Percentiles rank a stretch among this genome's conserved stretches.
These are phyloP conservation scores for Polyplosphaeria fusca DNA, from an alignment of 495 filamentous ascomycete genomes.

Conservation along the genomic window DNA sequence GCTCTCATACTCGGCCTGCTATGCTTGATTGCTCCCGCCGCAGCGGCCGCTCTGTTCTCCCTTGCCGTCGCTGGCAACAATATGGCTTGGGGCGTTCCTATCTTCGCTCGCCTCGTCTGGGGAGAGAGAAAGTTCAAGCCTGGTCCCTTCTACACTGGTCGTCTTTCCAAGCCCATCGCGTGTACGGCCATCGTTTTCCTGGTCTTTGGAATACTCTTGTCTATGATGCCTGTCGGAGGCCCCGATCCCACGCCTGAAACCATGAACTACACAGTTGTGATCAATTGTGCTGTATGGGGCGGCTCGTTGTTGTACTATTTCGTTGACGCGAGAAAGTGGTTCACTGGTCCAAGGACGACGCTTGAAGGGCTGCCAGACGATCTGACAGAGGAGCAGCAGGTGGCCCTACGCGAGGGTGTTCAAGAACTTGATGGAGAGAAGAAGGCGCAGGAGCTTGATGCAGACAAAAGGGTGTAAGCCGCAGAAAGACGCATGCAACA, in stretches of 20 bases:
- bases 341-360: slow-evolving; percentile 44
- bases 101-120: slow-evolving; percentile 62
- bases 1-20: slow-evolving; percentile 58
- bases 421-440: slow-evolving; percentile 34
- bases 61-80: slow-evolving; percentile 62
- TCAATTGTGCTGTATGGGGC: slow-evolving; percentile 62
- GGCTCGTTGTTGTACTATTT: slow-evolving; percentile 59
- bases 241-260: slow-evolving; percentile 52
- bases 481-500: no score
- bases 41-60: slow-evolving; percentile 60
- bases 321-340: slow-evolving; percentile 44
- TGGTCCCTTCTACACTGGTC: slow-evolving; percentile 60
- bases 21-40: slow-evolving; percentile 56
- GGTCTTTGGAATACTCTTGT: slow-evolving; percentile 53
- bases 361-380: slow-evolving; percentile 33
- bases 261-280: slow-evolving; percentile 68
- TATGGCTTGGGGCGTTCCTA: slow-evolving; percentile 62
- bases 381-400: slow-evolving; percentile 36
- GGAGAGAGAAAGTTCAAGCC: slow-evolving; percentile 60
- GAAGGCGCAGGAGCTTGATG: no score
- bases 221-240: slow-evolving; percentile 59
- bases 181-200: slow-evolving; percentile 55
- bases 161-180: slow-evolving; percentile 52
- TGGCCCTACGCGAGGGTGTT: slow-evolving; percentile 36
- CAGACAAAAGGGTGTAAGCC: no score